Evolutionary conservation across 2,329 filamentous ascomycete genomes (phyloP), one percentile per base, ranked within the genome.

Genomic region (Aureobasidium melanogenum): DNA sequence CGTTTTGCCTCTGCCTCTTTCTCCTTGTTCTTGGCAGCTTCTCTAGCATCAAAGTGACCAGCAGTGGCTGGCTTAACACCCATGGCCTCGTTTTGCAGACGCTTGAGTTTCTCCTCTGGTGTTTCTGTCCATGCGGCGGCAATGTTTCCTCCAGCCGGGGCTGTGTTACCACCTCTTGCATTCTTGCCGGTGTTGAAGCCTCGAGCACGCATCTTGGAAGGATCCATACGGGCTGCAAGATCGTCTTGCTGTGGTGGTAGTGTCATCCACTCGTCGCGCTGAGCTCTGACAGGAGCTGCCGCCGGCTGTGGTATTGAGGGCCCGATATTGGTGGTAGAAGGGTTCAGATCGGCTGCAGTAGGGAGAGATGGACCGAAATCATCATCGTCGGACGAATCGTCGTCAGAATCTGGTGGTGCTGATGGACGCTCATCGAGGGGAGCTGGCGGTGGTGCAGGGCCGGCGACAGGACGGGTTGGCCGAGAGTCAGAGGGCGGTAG

Each of bases 101-200:
- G 82, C 73, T 88, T 86, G 62, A 89, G 84, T 73, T 95, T 96
- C 74, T 97, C 84, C 71, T 93, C 89, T 0, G 91, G 89, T 9
- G 91, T 96, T 73, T 97, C 93, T 0, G 90, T 92, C 93, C 93
- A 97, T 46, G 93, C 84, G 24, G 84, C 85, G 14, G 71, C 75
- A 19, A 73, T 72, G 9, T 69, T 71, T 34, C 58, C 62, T 24
- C 47, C 34, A 10, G 68, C 68, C 10, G 48, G 30, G n/a, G 71
- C 71, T 5, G 74, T 73, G 26, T 66, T 64, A 5, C 74, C 68
- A 9, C 74, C 77, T 64, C 77, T 79, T 1, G 83, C 79, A 3
- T 81, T 79, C 68, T 84, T 86, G 5, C 85, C 84, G 0, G 88
- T 88, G 56, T 90, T 86, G 77, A 97, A 97, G 66, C 89, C 91